Evolutionary conservation across 169 alveolate genomes (phyloP).

Genomic region (Plasmodium fragile): DNA sequence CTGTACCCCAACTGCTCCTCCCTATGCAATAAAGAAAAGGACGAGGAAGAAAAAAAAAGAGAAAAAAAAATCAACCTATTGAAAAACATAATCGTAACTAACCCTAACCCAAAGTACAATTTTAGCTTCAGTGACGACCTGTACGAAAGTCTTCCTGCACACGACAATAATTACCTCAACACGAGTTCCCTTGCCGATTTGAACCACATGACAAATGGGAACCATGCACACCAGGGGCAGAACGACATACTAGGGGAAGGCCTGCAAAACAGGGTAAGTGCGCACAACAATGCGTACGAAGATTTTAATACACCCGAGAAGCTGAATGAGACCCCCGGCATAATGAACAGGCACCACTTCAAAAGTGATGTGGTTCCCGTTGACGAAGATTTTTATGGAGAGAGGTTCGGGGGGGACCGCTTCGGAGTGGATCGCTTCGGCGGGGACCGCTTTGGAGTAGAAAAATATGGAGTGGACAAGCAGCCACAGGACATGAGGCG

Average conservation of each 20-base stretch:
- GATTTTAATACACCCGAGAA: constrained; percentile 15
- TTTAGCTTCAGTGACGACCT: constrained; percentile 58
- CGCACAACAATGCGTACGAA: background rate
- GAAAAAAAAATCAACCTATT: constrained; percentile 59
- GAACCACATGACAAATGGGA: background rate
- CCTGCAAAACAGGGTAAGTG: background rate
- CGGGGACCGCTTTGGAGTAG: background rate
- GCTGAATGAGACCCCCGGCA: constrained; percentile 38
- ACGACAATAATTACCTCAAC: constrained; percentile 2
- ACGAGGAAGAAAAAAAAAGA: constrained; percentile 55
- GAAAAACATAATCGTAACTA: constrained; percentile 63
- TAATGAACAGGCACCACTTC: constrained; percentile 20
- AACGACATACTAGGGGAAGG: constrained; percentile 8
- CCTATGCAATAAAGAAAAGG: constrained; percentile 59
- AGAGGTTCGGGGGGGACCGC: background rate
- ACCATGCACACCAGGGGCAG: background rate
- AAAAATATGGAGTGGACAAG: background rate
- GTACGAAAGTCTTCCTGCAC: constrained; percentile 28
- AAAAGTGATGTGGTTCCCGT: background rate
- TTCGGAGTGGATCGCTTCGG: background rate
- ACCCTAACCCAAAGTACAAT: constrained; percentile 29
- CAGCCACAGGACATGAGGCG: background rate
- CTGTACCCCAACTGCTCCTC: constrained; percentile 10
- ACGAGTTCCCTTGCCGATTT: constrained; percentile 37
- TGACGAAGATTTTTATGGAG: background rate